Evolutionary conservation across 768 basidiomycete genomes (phyloP), one percentile per base, ranked within the genome.

Genomic region (Kwoniella botswanensis): DNA sequence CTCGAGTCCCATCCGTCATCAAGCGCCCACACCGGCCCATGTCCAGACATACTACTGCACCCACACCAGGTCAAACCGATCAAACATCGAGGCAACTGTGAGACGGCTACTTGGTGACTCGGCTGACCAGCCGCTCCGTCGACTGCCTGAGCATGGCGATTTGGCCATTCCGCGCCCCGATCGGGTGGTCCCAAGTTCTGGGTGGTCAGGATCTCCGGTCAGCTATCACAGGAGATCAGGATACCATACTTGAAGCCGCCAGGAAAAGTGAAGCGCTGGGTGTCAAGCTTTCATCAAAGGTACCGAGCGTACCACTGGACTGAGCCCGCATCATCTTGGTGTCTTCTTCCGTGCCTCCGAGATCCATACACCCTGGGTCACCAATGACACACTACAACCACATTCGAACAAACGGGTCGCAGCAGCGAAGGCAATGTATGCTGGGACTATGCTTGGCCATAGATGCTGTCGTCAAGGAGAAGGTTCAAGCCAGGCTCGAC

Each of bases 391-490:
- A 9, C 12, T 59, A 6, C 58, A 59, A 42, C 22, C 22, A 9
- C 6, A 29, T 5, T 9, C 12, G 26, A 35, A 42, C n/a, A 6
- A 5, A 59, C 22, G 26, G n/a, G 13, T 29, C 6, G 10, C 58
- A 7, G 29, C 29, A 12, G 17, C 10, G 10, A 22, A 59, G 12
- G 58, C 13, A 59, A 42, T 12, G 12, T 22, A 59, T 59, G 58
- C 17, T 59, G 41, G 41, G 26, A 42, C 22, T 59, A 6, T 59
- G 58, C 41, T 22, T 65, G 46, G 46, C 64, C 53, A 65, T 65
- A 11, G 64, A 35, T 56, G 53, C 54, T 22, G 64, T 65, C 26
- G 15, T 35, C 52, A 35, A 56, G 11, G 11, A 21, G 24, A 44
- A 29, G 53, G 64, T 24, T 54, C 64, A 65, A 35, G 6, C 22